Evolutionary conservation across 768 basidiomycete genomes (phyloP), one percentile per base, ranked within the genome.

Genomic region (Lactarius vividus): DNA sequence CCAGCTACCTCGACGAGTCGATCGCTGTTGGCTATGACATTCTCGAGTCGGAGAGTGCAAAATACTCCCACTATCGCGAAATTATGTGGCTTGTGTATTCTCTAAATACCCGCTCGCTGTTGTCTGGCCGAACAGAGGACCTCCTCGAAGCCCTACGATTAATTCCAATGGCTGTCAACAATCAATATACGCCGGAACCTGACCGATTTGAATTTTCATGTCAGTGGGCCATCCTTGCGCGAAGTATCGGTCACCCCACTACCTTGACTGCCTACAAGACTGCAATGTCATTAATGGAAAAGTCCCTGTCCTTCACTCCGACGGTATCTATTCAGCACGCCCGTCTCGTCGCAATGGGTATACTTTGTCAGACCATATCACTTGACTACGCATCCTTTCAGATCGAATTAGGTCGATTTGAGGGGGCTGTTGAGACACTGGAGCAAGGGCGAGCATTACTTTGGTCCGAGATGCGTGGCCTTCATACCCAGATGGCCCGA

Each of bases 401-500:
- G 33, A 60, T 60, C 2, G 23, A 29, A 18, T 28, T 15, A 28
- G 64, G 20, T 28, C 53, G 37, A 29, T 29, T 65, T 13, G 64
- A 65, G 33, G 39, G 28, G 33, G 64, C 64, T 4, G 18, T 60
- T 28, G 64, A 60, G 52, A 55, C 52, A 15, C 49, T 64, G n/a
- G 63, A 64, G 26, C 49, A 37, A 55, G 63, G 63, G 15, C 42
- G 37, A 28, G 23, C 20, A 11, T 23, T 60, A 26, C 39, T 65
- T 5, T 65, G 59, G 64, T 60, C 58, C 1, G 64, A 60, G 39
- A 44, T 65, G 26, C 52, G 52, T 46, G 53, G 59, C 40, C 52
- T 65, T 7, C 39, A 40, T 31, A 35, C 64, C 26, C 33, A 18
- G 7, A 54, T 26, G 31, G 64, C 11, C 18, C 42, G 23, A 1